Percentiles rank a stretch among this genome's conserved stretches.
These are phyloP conservation scores for Rhizophagus clarus DNA, from an alignment of 192 early-diverging fungal genomes.

Conservation along the genomic window DNA sequence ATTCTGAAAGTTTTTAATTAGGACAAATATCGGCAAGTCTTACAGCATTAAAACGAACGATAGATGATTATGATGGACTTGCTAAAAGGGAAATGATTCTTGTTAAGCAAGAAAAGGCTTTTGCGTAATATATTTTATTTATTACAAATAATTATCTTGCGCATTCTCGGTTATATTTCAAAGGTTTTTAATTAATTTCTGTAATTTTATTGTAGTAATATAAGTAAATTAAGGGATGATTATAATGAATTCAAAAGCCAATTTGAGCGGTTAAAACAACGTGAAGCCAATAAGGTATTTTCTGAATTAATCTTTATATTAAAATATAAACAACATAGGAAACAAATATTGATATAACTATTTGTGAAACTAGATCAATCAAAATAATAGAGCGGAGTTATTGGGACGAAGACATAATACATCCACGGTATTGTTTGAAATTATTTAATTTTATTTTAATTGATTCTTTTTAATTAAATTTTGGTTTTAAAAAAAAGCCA, in stretches of 20 bases:
- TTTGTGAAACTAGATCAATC: constrained; percentile 12
- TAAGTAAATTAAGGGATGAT: constrained; percentile 55
- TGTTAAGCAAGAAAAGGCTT: constrained; percentile 55
- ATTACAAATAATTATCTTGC: not conserved
- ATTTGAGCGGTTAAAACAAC: constrained; percentile 51
- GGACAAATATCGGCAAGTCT: constrained; percentile 57
- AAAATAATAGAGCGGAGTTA: constrained; percentile 50
- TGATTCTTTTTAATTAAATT: constrained; percentile 11
- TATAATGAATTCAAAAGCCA: constrained; percentile 46
- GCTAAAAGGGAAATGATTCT: constrained; percentile 60
- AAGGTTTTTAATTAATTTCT: not conserved
- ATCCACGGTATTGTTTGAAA: constrained; percentile 15
- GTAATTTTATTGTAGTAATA: constrained; percentile 42
- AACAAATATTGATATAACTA: not conserved
- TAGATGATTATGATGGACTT: constrained; percentile 60
- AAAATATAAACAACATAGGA: no score
- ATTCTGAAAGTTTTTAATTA: constrained; percentile 26
- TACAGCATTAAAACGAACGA: constrained; percentile 53
- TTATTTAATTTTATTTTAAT: not conserved
- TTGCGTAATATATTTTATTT: constrained; percentile 44
- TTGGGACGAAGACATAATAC: constrained; percentile 49
- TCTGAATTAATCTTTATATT: no score
- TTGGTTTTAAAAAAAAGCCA: constrained; percentile 28
- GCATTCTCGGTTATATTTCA: not conserved
- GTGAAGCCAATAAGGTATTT: constrained; percentile 41